phyloP scores from a whole-genome alignment of 164 flowering plant species.

The Platanus orientalis region DNA sequence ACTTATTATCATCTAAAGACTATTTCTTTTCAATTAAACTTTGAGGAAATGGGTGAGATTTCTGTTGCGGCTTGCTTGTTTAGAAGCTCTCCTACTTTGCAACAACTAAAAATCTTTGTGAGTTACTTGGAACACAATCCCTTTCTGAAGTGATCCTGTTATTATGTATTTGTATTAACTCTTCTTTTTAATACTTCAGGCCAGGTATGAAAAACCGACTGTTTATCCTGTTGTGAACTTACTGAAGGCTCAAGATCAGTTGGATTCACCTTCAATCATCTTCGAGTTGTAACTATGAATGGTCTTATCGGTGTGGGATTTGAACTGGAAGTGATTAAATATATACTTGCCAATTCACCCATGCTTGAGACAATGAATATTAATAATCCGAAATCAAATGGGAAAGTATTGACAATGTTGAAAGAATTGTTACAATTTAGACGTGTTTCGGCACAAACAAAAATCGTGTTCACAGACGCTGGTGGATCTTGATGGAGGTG shows the following conservation, averaged over 20 bases:
- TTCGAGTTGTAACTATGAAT: slow-evolving; percentile 31
- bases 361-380: slow-evolving; percentile 48
- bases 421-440: slow-evolving; percentile 45
- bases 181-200: slow-evolving; percentile 18
- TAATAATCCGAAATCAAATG: slow-evolving; percentile 20
- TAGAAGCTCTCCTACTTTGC: slow-evolving; percentile 44
- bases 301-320: slow-evolving; percentile 27
- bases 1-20: slow-evolving; percentile 36
- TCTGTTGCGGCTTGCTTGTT: slow-evolving; percentile 36
- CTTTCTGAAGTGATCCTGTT: background rate
- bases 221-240: background rate
- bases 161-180: background rate
- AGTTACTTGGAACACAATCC: slow-evolving; percentile 12
- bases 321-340: slow-evolving; percentile 42
- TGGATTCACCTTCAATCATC: slow-evolving; percentile 25
- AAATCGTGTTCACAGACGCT: slow-evolving; percentile 21
- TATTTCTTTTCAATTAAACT: slow-evolving; percentile 39
- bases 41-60: slow-evolving; percentile 30
- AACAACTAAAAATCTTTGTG: slow-evolving; percentile 46
- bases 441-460: slow-evolving; percentile 49
- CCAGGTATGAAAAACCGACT: slow-evolving; percentile 23
- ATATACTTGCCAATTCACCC: slow-evolving; percentile 47
- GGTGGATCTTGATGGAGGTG: no score
- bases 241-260: slow-evolving; percentile 21
- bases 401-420: slow-evolving; percentile 31